Evolutionary conservation across 805 yeast species (phyloP).

Genomic region (Candida xiaguanensis): DNA sequence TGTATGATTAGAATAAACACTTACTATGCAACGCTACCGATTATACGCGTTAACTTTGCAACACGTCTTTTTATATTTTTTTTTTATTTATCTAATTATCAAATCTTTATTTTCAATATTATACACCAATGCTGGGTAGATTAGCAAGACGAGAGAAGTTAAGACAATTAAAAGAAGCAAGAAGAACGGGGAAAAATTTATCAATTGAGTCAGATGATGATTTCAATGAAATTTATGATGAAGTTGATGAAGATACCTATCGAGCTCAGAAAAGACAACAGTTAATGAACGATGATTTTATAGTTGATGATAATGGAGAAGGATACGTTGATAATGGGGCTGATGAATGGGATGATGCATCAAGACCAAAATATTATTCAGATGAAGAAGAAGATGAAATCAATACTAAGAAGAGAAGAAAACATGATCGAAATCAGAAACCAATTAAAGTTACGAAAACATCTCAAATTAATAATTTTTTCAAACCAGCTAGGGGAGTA

Average conservation of each 20-base stretch:
- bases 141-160: conserved; percentile 41
- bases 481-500: conserved; percentile 36
- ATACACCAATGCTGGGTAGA: conserved; percentile 27
- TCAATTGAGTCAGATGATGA: conserved; percentile 40
- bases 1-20: background rate
- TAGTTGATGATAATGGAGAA: conserved; percentile 89
- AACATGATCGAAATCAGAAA: conserved; percentile 26
- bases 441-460: conserved; percentile 38
- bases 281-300: conserved; percentile 84
- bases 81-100: background rate
- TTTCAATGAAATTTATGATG: conserved; percentile 70
- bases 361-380: conserved; percentile 49
- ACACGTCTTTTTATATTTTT: conserved; percentile 6
- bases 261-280: conserved; percentile 75
- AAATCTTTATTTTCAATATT: background rate
- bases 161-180: conserved; percentile 60
- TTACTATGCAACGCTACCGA: background rate
- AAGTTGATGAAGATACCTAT: conserved; percentile 77
- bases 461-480: conserved; percentile 51
- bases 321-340: conserved; percentile 94
- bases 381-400: conserved; percentile 48
- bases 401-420: conserved; percentile 17
- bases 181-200: conserved; percentile 53
- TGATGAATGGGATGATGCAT: conserved; percentile 75
- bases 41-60: background rate